These are phyloP conservation scores for Yamadazyma nakazawae DNA, from an alignment of 805 yeast species.

Conservation along the genomic window DNA sequence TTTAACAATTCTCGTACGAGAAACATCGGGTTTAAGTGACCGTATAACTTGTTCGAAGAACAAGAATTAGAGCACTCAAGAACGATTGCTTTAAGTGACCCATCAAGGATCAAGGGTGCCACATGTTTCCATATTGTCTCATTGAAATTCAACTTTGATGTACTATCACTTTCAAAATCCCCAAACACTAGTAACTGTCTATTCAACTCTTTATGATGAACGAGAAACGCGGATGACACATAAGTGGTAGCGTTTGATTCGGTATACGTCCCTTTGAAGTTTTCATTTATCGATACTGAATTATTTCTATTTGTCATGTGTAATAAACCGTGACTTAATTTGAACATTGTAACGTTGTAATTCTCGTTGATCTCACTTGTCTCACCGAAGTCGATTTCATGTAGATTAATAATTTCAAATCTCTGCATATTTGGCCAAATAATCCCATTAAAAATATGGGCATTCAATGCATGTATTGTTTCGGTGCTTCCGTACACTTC, in stretches of 20 bases:
- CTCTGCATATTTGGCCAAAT: constrained; percentile 75
- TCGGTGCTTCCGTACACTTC: constrained; percentile 50
- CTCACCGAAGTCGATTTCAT: constrained; percentile 13
- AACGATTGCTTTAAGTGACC: constrained; percentile 50
- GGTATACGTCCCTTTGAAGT: constrained; percentile 10
- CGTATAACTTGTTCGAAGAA: constrained; percentile 54
- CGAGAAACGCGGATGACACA: constrained; percentile 55
- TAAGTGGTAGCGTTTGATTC: constrained; percentile 17
- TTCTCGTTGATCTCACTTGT: constrained; percentile 16
- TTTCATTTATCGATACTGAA: constrained; percentile 22
- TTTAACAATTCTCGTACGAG: constrained; percentile 54
- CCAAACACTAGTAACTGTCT: constrained; percentile 66
- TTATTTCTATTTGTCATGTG: constrained; percentile 5
- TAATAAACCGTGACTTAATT: constrained; percentile 32
- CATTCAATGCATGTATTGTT: constrained; percentile 51
- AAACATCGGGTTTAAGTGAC: constrained; percentile 73
- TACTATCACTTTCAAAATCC: constrained; percentile 71
- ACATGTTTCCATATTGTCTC: constrained; percentile 54
- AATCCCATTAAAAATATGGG: constrained; percentile 64
- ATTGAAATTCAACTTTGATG: constrained; percentile 39
- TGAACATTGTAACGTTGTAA: constrained; percentile 28
- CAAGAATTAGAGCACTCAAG: constrained; percentile 68
- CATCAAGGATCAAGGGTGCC: constrained; percentile 41
- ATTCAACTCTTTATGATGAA: constrained; percentile 34
- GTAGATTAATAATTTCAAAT: constrained; percentile 23